Evolutionary conservation across 2,329 filamentous ascomycete species (phyloP).

Genomic region (Rhynchosporium agropyri): DNA sequence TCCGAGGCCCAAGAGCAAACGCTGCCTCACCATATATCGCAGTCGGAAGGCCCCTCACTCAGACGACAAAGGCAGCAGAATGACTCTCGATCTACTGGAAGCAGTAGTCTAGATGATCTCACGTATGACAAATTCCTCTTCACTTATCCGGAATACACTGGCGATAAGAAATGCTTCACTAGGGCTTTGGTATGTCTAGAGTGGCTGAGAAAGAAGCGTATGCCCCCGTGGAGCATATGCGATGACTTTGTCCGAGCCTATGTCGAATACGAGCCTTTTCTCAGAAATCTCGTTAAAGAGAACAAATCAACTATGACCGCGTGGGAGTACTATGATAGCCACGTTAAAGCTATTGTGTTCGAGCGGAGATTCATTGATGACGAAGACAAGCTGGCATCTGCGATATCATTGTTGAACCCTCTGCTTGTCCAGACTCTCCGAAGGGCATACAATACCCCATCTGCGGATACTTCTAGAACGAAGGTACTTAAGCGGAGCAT

Average conservation of each 20-base stretch:
- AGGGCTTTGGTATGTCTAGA: conserved; percentile 50
- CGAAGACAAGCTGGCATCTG: conserved; percentile 24
- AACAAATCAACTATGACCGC: conserved; percentile 42
- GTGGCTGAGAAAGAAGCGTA: conserved; percentile 42
- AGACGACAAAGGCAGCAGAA: background rate
- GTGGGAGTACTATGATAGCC: conserved; percentile 48
- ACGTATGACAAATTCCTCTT: conserved; percentile 45
- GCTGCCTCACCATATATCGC: background rate
- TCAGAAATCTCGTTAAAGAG: conserved; percentile 36
- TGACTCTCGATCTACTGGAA: background rate
- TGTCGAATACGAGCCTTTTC: conserved; percentile 49
- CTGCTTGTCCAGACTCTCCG: conserved; percentile 7
- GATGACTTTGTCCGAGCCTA: conserved; percentile 57
- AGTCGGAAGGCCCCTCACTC: no score
- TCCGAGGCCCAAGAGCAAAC: background rate
- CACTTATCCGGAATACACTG: conserved; percentile 50
- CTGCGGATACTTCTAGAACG: background rate
- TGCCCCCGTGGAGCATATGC: conserved; percentile 43
- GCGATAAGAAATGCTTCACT: conserved; percentile 48
- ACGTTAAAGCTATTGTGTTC: conserved; percentile 35
- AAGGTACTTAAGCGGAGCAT: no score
- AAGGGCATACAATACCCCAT: conserved; percentile 4
- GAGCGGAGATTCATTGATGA: conserved; percentile 30
- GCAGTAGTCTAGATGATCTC: background rate
- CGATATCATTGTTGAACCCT: conserved; percentile 27